Evolutionary conservation across 2,329 filamentous ascomycete species (phyloP).

Genomic region (Cladorrhinum sp.): DNA sequence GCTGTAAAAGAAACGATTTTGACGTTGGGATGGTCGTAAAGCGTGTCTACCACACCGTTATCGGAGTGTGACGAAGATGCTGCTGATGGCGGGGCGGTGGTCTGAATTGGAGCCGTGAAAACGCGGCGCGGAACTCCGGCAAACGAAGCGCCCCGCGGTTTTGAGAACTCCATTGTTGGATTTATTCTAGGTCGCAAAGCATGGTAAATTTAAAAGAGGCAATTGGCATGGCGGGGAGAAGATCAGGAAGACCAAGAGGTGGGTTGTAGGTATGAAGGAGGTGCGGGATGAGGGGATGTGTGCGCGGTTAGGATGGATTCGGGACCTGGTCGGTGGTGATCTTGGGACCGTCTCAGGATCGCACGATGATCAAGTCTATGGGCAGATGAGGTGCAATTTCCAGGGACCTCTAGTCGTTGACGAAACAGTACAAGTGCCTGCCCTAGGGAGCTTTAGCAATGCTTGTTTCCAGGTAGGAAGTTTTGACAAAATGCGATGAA

Average conservation of each 20-base stretch:
- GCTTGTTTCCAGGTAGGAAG: background rate
- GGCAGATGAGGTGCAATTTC: slow-evolving; percentile 4
- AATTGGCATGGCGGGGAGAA: slow-evolving; percentile 8
- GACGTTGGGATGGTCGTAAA: slow-evolving; percentile 70
- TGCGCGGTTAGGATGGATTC: background rate
- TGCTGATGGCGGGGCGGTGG: slow-evolving; percentile 26
- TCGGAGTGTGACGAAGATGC: slow-evolving; percentile 25
- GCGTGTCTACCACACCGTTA: slow-evolving; percentile 57
- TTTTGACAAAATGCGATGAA: background rate
- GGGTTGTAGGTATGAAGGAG: background rate
- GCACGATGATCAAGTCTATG: slow-evolving; percentile 7
- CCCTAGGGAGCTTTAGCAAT: background rate
- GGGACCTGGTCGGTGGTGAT: background rate
- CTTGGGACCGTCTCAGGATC: slow-evolving; percentile 5
- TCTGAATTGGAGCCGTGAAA: slow-evolving; percentile 38
- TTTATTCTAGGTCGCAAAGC: slow-evolving; percentile 17
- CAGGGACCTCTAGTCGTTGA: background rate
- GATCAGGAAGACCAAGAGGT: background rate
- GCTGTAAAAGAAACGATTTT: slow-evolving; percentile 61
- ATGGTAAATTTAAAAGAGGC: slow-evolving; percentile 10
- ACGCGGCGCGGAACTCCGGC: slow-evolving; percentile 28
- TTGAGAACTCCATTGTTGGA: slow-evolving; percentile 27
- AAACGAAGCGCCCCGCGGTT: slow-evolving; percentile 22
- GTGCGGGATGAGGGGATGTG: background rate
- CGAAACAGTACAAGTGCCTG: slow-evolving; percentile 3